These are phyloP conservation scores for Dryadomyces quercus-mongolicae DNA, from an alignment of 2,329 filamentous ascomycete species.

Conservation along the genomic window DNA sequence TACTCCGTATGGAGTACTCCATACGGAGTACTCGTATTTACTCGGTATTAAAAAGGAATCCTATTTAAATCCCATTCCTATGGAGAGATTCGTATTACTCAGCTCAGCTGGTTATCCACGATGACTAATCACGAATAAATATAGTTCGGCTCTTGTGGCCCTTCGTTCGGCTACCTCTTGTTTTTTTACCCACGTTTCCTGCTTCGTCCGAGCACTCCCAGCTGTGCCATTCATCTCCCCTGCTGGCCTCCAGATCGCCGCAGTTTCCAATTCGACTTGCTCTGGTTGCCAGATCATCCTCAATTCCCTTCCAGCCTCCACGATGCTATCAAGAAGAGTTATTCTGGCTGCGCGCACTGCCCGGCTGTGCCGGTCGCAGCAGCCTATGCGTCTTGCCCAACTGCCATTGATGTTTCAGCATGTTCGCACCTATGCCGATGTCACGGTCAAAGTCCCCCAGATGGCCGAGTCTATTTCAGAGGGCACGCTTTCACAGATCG, in stretches of 20 bases:
- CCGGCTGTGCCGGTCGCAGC: slow-evolving; percentile 22
- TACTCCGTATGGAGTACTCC: too few relatives aligned
- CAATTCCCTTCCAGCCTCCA: slow-evolving; percentile 8
- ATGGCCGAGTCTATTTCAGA: slow-evolving; percentile 99
- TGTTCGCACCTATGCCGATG: slow-evolving; percentile 60
- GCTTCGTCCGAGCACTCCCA: not conserved
- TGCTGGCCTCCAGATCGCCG: too few relatives aligned
- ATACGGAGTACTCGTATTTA: not conserved
- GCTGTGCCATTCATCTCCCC: not conserved
- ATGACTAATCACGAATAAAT: too few relatives aligned
- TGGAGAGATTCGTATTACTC: too few relatives aligned
- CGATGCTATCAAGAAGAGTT: slow-evolving; percentile 29
- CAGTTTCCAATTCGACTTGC: not conserved
- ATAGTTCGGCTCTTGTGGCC: not conserved
- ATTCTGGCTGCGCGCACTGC: slow-evolving; percentile 16
- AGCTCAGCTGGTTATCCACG: too few relatives aligned
- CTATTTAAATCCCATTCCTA: too few relatives aligned
- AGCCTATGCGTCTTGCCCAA: slow-evolving; percentile 30
- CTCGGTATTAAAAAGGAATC: too few relatives aligned
- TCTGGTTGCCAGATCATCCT: not conserved
- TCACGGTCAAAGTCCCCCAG: slow-evolving; percentile 81
- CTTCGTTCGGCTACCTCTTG: not conserved
- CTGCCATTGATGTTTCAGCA: slow-evolving; percentile 42
- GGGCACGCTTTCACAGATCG: slow-evolving; percentile 91
- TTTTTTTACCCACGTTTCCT: not conserved